These are phyloP conservation scores for Diaporthe longicolla DNA, from an alignment of 2,329 filamentous ascomycete genomes.

Conservation along the genomic window DNA sequence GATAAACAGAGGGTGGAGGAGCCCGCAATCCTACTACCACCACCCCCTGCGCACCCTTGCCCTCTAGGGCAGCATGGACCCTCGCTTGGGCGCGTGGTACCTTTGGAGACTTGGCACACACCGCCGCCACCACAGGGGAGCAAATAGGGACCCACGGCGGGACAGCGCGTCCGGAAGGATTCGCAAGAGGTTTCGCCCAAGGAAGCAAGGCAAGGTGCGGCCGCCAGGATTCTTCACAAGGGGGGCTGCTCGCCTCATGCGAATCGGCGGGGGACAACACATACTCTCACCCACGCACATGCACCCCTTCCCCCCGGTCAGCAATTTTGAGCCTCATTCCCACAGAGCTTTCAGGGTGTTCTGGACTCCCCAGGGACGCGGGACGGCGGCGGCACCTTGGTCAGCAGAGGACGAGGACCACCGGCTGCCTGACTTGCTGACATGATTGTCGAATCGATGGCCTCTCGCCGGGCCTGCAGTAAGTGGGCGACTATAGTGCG, in stretches of 20 bases:
- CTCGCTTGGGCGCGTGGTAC: conserved; percentile 31
- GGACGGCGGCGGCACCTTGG: not conserved
- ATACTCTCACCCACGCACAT: not conserved
- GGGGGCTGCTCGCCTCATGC: conserved; percentile 11
- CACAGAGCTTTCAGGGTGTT: conserved; percentile 40
- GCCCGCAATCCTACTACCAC: conserved; percentile 27
- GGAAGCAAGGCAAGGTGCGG: conserved; percentile 39
- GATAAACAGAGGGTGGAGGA: conserved; percentile 21
- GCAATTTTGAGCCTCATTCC: conserved; percentile 43
- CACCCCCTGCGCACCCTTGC: conserved; percentile 14
- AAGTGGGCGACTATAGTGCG: conserved; percentile 9
- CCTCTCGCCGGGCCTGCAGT: not conserved
- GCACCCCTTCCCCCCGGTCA: conserved; percentile 20
- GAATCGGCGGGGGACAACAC: conserved; percentile 12
- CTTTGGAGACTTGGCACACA: conserved; percentile 25
- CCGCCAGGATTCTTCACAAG: conserved; percentile 39
- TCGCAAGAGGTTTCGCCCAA: conserved; percentile 27
- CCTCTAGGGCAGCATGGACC: conserved; percentile 9
- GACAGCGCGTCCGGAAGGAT: conserved; percentile 26
- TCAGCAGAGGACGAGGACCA: not conserved
- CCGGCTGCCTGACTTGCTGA: not conserved
- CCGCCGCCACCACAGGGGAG: conserved; percentile 29
- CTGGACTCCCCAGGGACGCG: conserved; percentile 27
- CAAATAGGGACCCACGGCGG: conserved; percentile 16
- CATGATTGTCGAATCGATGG: not conserved